Base-by-base conservation (phyloP, 495 filamentous ascomycete species). In the Xylaria telfairii region DNA sequence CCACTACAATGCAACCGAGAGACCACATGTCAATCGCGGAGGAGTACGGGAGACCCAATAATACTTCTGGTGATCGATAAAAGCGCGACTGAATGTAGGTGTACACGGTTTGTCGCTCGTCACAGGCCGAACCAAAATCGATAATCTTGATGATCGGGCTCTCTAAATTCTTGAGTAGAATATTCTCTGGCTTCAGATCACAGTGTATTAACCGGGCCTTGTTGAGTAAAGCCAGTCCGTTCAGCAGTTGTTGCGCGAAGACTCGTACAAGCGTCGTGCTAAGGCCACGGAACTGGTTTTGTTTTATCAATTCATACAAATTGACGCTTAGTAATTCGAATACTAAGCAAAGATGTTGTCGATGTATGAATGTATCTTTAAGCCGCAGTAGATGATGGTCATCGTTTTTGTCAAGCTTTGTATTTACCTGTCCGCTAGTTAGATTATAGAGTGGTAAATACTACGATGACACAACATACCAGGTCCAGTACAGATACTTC, bases 11-110 rank as follows among this genome's bases (percentile, higher is more conserved):
- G 80, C 96, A 99, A 34, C 96, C 96, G 54, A 99, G 84, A 12
- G 96, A 99, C 96, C 96, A 99, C 96, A 99, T 98, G 76, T 99
- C 96, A 77, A 99, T 99, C 21, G 96, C 96, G 41, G 96, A 98
- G 9, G 96, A 98, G 76, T 99, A 97, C 77, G 96, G 96, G 51
- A 99, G 80, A 7, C 96, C 96, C 37, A 98, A 87, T 37, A 99
- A 81, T 37, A 99, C 96, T 78, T 99, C 96, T 0, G 96, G 96
- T 2, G 96, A 99, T 68, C 96, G 89, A 79, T 99, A 99, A 82
- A 99, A 99, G 70, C 96, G 87, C 15, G 96, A 99, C 81, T 99
- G 96, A 72, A 99, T 99, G 80, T 99, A 99, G 5, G 96, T 99
- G 82, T 99, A 99, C 41, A 99, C 96, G 0, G 96, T 99, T 76